phyloP scores from a whole-genome alignment of 2,329 filamentous ascomycete genomes.

The Didymella arachidicola region DNA sequence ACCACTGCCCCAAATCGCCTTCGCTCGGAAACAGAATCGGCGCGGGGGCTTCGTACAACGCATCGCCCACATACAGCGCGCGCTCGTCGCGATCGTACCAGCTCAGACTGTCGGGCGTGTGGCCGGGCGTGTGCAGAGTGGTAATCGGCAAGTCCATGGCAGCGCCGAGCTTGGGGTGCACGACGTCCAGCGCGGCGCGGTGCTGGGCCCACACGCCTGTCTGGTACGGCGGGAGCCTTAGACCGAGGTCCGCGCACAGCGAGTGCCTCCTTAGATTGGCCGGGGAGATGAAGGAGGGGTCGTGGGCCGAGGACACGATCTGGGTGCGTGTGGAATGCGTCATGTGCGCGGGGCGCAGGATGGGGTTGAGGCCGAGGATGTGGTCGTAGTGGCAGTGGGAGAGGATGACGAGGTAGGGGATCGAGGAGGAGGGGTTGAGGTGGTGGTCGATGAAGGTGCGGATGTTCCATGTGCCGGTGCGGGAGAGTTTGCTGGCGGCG shows the following conservation, averaged over 20 bases:
- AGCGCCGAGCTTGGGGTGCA: neutral
- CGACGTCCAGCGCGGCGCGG: neutral
- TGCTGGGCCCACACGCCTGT: slow-evolving; percentile 9
- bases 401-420: slow-evolving; percentile 22
- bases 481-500: neutral
- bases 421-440: slow-evolving; percentile 12
- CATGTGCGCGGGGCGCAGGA: slow-evolving; percentile 6
- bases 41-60: slow-evolving; percentile 17
- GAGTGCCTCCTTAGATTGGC: slow-evolving; percentile 9
- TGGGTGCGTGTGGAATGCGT: neutral
- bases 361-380: slow-evolving; percentile 18
- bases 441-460: slow-evolving; percentile 22
- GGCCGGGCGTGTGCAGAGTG: slow-evolving; percentile 22
- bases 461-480: slow-evolving; percentile 15
- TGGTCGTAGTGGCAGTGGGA: slow-evolving; percentile 27
- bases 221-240: slow-evolving; percentile 1
- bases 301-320: slow-evolving; percentile 4
- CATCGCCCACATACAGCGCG: slow-evolving; percentile 21
- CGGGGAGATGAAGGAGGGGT: slow-evolving; percentile 8
- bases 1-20: slow-evolving; percentile 20
- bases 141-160: slow-evolving; percentile 9
- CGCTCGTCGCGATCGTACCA: slow-evolving; percentile 20
- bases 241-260: slow-evolving; percentile 5
- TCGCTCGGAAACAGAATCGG: slow-evolving; percentile 24
- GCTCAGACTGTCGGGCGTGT: slow-evolving; percentile 24